These are phyloP conservation scores for Mycena rosella DNA, from an alignment of 768 basidiomycete genomes.

Conservation along the genomic window DNA sequence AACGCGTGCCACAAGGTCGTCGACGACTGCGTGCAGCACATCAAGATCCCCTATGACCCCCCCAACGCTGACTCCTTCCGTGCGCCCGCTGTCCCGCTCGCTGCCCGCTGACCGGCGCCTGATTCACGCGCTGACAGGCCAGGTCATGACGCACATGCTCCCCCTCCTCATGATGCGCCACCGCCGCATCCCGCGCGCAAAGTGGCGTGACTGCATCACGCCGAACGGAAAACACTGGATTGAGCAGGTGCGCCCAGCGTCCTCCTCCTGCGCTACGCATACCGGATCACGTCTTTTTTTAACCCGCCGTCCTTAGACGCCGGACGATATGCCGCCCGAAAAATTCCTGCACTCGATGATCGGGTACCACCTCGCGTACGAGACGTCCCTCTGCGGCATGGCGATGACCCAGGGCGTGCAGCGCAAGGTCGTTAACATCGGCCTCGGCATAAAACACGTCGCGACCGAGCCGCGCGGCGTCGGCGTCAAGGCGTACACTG, in stretches of 20 bases:
- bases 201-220: slow-evolving; percentile 77
- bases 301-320: slow-evolving; percentile 54
- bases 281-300: no score
- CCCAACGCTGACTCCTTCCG: slow-evolving; percentile 74
- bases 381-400: slow-evolving; percentile 83
- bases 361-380: slow-evolving; percentile 80
- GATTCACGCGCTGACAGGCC: slow-evolving; percentile 55
- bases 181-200: slow-evolving; percentile 79
- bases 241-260: slow-evolving; percentile 79
- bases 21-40: slow-evolving; percentile 70
- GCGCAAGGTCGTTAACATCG: slow-evolving; percentile 84
- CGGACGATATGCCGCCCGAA: slow-evolving; percentile 73
- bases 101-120: slow-evolving; percentile 24
- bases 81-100: slow-evolving; percentile 49
- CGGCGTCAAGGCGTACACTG: slow-evolving; percentile 72
- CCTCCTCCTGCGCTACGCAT: no score
- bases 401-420: slow-evolving; percentile 85
- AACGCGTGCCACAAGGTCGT: slow-evolving; percentile 73
- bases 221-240: slow-evolving; percentile 84
- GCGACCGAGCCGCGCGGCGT: slow-evolving; percentile 72
- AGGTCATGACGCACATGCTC: slow-evolving; percentile 78
- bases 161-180: slow-evolving; percentile 91
- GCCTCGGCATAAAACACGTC: slow-evolving; percentile 81
- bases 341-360: slow-evolving; percentile 81
- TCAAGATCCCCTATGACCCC: slow-evolving; percentile 66